These are phyloP conservation scores for Boletus rex-veris DNA, from an alignment of 768 basidiomycete genomes.

Conservation along the genomic window DNA sequence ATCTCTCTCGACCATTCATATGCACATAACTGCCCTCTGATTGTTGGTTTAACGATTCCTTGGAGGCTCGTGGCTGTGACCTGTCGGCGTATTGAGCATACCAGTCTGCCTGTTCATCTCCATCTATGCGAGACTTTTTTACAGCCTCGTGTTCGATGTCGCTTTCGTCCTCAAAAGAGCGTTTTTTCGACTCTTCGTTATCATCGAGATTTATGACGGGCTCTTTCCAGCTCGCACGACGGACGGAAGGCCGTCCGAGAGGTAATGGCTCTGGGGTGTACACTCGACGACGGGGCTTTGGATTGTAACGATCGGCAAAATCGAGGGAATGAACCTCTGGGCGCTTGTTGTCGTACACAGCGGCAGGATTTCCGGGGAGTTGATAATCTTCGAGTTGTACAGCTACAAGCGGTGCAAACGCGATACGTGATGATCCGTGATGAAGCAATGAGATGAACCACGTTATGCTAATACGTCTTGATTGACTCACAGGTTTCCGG, in stretches of 20 bases:
- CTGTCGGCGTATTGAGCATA: slow-evolving; percentile 31
- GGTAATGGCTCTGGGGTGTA: slow-evolving; percentile 6
- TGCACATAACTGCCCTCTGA: slow-evolving; percentile 41
- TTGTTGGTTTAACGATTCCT: slow-evolving; percentile 44
- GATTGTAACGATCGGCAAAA: slow-evolving; percentile 39
- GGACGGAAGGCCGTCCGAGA: slow-evolving; percentile 20
- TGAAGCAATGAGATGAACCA: slow-evolving; percentile 27
- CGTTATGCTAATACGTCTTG: slow-evolving; percentile 16
- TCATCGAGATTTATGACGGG: slow-evolving; percentile 21
- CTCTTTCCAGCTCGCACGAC: slow-evolving; percentile 33
- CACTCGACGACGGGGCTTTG: slow-evolving; percentile 19
- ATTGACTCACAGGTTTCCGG: slow-evolving; percentile 45
- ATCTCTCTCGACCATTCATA: slow-evolving; percentile 44
- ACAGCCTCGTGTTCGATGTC: slow-evolving; percentile 39
- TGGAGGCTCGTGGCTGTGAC: slow-evolving; percentile 41
- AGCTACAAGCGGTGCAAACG: slow-evolving; percentile 23
- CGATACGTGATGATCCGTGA: slow-evolving; percentile 19
- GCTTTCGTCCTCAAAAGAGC: slow-evolving; percentile 43
- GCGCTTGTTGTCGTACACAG: slow-evolving; percentile 17
- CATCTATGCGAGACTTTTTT: slow-evolving; percentile 55
- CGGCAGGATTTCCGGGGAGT: slow-evolving; percentile 12
- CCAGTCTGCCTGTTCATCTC: slow-evolving; percentile 45
- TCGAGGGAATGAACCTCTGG: slow-evolving; percentile 21
- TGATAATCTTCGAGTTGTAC: slow-evolving; percentile 19
- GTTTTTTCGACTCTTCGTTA: slow-evolving; percentile 38